phyloP scores from a whole-genome alignment of 1,284 basidiomycete species.

The Trichosporon ovoides region DNA sequence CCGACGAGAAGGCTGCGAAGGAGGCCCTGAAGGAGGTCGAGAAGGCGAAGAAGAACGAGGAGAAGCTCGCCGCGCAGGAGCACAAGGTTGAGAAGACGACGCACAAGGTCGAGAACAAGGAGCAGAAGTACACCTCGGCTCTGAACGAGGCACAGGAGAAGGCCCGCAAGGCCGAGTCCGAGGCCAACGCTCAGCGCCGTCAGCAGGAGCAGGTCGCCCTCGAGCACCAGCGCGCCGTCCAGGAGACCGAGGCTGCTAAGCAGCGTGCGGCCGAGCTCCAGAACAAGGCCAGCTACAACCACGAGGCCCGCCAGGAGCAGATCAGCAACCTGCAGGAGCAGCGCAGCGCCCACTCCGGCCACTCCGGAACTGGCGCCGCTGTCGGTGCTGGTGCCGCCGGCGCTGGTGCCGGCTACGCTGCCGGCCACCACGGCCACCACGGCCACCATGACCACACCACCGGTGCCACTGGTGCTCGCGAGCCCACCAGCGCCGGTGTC shows the following conservation, averaged over 20 bases:
- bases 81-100: constrained; percentile 22
- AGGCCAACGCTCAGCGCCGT: not conserved
- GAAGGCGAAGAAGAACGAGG: constrained; percentile 34
- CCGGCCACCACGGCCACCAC: not conserved
- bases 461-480: not conserved
- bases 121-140: not conserved
- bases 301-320: not conserved
- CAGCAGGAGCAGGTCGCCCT: not conserved
- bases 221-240: not conserved
- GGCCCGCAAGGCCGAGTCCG: not conserved
- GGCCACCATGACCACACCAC: not conserved
- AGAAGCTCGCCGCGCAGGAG: constrained; percentile 33
- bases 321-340: not conserved
- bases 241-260: not conserved
- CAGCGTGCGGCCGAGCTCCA: not conserved
- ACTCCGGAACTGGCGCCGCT: not conserved
- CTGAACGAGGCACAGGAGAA: not conserved
- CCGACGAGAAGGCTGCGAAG: constrained; percentile 29
- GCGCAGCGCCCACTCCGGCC: too few relatives aligned
- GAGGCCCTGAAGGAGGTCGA: constrained; percentile 35
- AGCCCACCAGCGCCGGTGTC: too few relatives aligned
- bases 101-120: constrained; percentile 1
- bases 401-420: not conserved
- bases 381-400: not conserved
- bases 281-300: not conserved